Evolutionary conservation across 1,139 yeast genomes (phyloP), one percentile per base, ranked within the genome.

Genomic region (Petasospora rhodanensis): DNA sequence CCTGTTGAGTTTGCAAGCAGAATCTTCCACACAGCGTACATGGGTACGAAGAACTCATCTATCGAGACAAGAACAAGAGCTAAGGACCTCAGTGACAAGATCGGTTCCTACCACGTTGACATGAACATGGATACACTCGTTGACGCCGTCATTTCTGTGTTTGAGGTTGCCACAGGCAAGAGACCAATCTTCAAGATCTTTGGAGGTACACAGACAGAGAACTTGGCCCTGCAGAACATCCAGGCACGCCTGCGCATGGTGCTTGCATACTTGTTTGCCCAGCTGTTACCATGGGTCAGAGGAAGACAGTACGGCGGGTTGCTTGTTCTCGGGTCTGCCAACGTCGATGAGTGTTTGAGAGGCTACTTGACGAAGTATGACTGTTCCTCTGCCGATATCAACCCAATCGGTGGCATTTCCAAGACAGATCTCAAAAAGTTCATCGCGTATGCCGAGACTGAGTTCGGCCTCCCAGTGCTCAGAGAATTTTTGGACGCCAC

Each of bases 221-320:
- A 93, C 54, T 66, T 91, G 51, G 97, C 98, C 0, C 62, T 91
- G 34, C 98, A 91, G 57, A 91, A 91, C 56, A 91, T 91, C 46
- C 98, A 91, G 62, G 98, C 98, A 0, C 73, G 99, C 41, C 62
- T 87, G 38, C 70, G 99, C 58, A 91, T 91, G 99, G 96, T 91
- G 1, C 61, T 89, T 34, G 83, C 95, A 17, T 91, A 91, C 54
- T 60, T 91, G 29, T 87, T 91, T 69, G 97, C 99, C 0, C 96
- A 91, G 53, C 65, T 91, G 33, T 66, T 91, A 37, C 98, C 99
- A 6, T 91, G 98, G 97, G 84, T 87, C 12, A 71, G 97, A 46
- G 76, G 78, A 6, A 62, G 71, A 29, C 66, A 69, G 21, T 67
- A 72, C 30, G 70, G 78, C 12, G 96, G 97, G 0, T 62, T 91